Evolutionary conservation across 1,284 basidiomycete species (phyloP).

Genomic region (Athelia sp.): DNA sequence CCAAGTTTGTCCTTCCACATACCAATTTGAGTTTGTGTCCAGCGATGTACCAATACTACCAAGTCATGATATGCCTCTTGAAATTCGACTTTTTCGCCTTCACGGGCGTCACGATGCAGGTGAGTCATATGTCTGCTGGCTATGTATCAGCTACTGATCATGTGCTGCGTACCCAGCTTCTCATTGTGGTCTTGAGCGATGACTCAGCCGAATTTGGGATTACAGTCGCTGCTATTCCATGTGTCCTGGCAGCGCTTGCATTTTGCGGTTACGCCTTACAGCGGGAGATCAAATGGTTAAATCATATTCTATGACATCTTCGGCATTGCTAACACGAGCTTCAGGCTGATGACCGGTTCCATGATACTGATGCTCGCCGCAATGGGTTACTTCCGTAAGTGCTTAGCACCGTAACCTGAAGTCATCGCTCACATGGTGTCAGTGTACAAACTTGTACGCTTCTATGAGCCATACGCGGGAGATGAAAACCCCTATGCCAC

Average conservation of each 20-base stretch:
- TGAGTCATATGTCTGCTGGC: too few species aligned
- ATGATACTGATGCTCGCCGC: constrained; percentile 72
- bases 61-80: constrained; percentile 78
- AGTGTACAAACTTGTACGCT: constrained; percentile 22
- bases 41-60: constrained; percentile 84
- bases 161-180: constrained; percentile 50
- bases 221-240: constrained; percentile 76
- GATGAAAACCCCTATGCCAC: constrained; percentile 11
- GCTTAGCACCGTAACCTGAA: neutral
- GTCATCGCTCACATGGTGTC: neutral
- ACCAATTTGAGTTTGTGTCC: too few species aligned
- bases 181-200: constrained; percentile 64
- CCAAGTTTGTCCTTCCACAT: too few species aligned
- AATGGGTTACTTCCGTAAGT: constrained; percentile 45
- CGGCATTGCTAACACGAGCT: constrained; percentile 4
- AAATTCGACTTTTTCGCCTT: constrained; percentile 88
- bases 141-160: too few species aligned
- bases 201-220: constrained; percentile 73
- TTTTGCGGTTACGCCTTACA: constrained; percentile 67
- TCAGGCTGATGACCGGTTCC: constrained; percentile 28
- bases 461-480: constrained; percentile 15
- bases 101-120: constrained; percentile 80
- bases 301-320: constrained; percentile 13
- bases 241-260: constrained; percentile 70
- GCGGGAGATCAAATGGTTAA: constrained; percentile 76